These are phyloP conservation scores for Macrophomina phaseolina DNA, from an alignment of 2,329 filamentous ascomycete genomes.

Conservation along the genomic window DNA sequence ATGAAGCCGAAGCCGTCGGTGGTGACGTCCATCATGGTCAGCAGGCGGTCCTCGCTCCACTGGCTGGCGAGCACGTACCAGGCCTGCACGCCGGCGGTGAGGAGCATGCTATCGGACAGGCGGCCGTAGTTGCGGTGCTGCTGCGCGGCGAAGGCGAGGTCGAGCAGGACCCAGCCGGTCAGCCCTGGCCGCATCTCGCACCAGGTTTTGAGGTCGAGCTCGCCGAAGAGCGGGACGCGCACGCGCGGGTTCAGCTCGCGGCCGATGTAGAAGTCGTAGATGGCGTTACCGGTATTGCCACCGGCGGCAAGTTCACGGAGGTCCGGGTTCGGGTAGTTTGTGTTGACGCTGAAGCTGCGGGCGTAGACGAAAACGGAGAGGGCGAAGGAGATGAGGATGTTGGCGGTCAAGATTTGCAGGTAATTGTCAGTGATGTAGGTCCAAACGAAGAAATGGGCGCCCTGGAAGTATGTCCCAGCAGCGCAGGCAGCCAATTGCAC, in stretches of 20 bases:
- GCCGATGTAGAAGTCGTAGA: constrained; percentile 98
- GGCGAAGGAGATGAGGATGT: constrained; percentile 75
- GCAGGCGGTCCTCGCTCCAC: constrained; percentile 84
- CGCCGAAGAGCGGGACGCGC: constrained; percentile 76
- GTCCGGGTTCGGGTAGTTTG: constrained; percentile 65
- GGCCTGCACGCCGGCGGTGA: constrained; percentile 78
- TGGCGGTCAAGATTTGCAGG: constrained; percentile 81
- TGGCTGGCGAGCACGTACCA: constrained; percentile 85
- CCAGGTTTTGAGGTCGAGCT: constrained; percentile 88
- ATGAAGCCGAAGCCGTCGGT: constrained; percentile 95
- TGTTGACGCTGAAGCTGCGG: constrained; percentile 78
- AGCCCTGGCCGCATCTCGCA: constrained; percentile 91
- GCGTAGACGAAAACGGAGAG: constrained; percentile 82
- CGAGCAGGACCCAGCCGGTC: constrained; percentile 85
- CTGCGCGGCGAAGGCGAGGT: constrained; percentile 82
- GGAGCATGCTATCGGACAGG: constrained; percentile 83
- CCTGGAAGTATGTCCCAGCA: constrained; percentile 76
- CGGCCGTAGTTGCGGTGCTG: constrained; percentile 86
- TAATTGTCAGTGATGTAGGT: constrained; percentile 93
- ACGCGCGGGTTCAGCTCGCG: constrained; percentile 91
- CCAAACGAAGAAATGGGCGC: constrained; percentile 85
- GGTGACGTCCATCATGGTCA: constrained; percentile 94
- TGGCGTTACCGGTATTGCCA: constrained; percentile 80
- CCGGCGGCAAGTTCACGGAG: constrained; percentile 80
- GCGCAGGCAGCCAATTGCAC: constrained; percentile 70